Base-by-base conservation (phyloP, 495 filamentous ascomycete genomes). In the Trichoderma asperelloides region DNA sequence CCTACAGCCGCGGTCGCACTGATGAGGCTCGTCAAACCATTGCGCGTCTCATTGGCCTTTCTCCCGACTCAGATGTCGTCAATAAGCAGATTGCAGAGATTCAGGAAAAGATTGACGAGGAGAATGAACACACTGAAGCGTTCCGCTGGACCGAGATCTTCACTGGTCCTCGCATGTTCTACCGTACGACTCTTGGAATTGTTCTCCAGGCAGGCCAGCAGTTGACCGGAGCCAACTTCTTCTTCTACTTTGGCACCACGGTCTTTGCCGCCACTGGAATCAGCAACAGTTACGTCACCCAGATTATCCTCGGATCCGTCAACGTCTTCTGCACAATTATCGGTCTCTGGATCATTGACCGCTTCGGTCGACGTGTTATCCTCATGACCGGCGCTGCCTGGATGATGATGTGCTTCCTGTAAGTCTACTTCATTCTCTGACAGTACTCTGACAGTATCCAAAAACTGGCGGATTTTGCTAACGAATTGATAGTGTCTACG, bases 31-130 rank as follows among this genome's bases (percentile, higher is more conserved):
- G 87, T 33, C 69, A 76, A 0, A 91, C 88, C 60, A 90, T 96
- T 76, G 84, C 85, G 30, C 83, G 85, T 69, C 80, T 91, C 28
- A 89, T 91, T 67, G 90, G 91, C 68, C 87, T 93, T 12, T 78
- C 85, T 41, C 73, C 79, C 65, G 82, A 87, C 69, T 86, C 89
- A 71, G 82, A 80, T 21, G 79, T 86, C 57, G 86, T 95, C 63
- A 81, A 83, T 66, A 78, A 84, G 66, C 89, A 96, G 74, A 85
- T 96, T 70, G 74, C 80, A 64, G 87, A 92, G 62, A 92, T 96
- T 75, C 87, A 89, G 67, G 82, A 84, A 40, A 88, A 89, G 77
- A 78, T 87, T 8, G 71, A 79, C n/a, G 76, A 80, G 65, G 85
- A 89, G 68, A 86, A 86, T 75, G 83, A 85, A 71, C 83, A 84